Conservation (phyloP, 2,329 filamentous ascomycete species). For the Penicillium sp. region DNA sequence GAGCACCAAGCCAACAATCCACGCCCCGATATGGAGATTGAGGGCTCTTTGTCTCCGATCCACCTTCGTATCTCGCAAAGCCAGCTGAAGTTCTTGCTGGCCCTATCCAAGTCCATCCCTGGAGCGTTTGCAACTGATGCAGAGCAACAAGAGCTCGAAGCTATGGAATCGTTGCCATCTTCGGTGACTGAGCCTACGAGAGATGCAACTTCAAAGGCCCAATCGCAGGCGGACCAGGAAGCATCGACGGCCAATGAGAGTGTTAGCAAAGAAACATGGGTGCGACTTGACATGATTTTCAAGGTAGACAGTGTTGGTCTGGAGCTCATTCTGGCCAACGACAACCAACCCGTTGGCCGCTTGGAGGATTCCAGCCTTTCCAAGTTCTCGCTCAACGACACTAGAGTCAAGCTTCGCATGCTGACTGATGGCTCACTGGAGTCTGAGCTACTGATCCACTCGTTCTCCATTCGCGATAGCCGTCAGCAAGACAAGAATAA, state of each 20-base stretch:
- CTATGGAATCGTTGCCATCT: conserved; percentile 70
- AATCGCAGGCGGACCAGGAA: conserved; percentile 50
- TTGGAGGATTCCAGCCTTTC: conserved; percentile 80
- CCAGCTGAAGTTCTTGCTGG: conserved; percentile 85
- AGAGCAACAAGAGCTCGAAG: conserved; percentile 71
- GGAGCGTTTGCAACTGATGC: conserved; percentile 77
- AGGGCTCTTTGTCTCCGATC: conserved; percentile 89
- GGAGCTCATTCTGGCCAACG: conserved; percentile 77
- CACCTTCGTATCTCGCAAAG: conserved; percentile 87
- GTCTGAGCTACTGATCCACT: conserved; percentile 88
- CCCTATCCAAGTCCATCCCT: conserved; percentile 84
- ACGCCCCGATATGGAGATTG: conserved; percentile 86
- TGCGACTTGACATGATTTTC: conserved; percentile 90
- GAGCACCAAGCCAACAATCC: conserved; percentile 78
- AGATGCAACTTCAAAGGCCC: conserved; percentile 51
- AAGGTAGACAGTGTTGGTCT: conserved; percentile 83
- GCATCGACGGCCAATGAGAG: conserved; percentile 64
- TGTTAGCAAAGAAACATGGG: conserved; percentile 69
- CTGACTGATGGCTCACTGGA: conserved; percentile 89
- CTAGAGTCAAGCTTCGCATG: conserved; percentile 87
- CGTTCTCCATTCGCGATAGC: conserved; percentile 92
- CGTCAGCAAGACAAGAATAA: conserved; percentile 89
- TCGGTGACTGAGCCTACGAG: conserved; percentile 55
- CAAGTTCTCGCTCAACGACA: conserved; percentile 91
- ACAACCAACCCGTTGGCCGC: conserved; percentile 76